Evolutionary conservation across 345 rosid genomes (phyloP), one percentile per base, ranked within the genome.

Genomic region (Sonneratia caseolaris): DNA sequence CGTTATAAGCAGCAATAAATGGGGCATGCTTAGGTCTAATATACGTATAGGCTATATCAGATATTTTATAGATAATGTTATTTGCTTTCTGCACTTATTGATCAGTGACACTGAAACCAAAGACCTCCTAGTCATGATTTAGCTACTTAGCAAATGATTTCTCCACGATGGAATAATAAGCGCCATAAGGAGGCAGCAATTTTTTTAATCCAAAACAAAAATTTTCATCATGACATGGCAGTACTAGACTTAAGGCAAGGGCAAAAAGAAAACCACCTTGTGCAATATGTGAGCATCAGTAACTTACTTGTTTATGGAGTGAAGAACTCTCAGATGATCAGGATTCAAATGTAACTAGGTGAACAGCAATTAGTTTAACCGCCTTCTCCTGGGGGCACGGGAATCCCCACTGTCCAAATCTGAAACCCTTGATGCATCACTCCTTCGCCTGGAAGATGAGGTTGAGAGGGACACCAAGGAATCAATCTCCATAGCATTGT

Each of bases 361-460:
- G 48, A 5, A 32, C 64, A 37, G 61, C 10, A 72, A 69, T 37
- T 80, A 88, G 82, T 78, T 84, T 76, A 88, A 73, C 53, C 97
- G 75, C 70, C 97, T 80, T 77, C 97, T 88, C 71, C 96, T 85
- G 70, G 91, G 96, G 15, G 90, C 88, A 48, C 93, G 97, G 70
- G 96, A 91, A 82, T 89, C 96, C 47, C 85, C 93, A 73, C 89
- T 84, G 76, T 89, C 96, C 73, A 89, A 76, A 77, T 91, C 97
- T 42, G 96, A 85, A 75, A 84, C 84, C 78, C 97, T 87, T 0
- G 96, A 84, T 66, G 77, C 79, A 76, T 88, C 91, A 77, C 78
- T 84, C 78, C 91, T 86, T 75, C 97, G 89, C 71, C 93, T 82
- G 21, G 97, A 91, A 68, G 96, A 84, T 57, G 93, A 91, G 43